Percentiles rank a stretch among this genome's conserved stretches.
Conservation (phyloP, 805 yeast species). For the Kodamaea laetipori region DNA sequence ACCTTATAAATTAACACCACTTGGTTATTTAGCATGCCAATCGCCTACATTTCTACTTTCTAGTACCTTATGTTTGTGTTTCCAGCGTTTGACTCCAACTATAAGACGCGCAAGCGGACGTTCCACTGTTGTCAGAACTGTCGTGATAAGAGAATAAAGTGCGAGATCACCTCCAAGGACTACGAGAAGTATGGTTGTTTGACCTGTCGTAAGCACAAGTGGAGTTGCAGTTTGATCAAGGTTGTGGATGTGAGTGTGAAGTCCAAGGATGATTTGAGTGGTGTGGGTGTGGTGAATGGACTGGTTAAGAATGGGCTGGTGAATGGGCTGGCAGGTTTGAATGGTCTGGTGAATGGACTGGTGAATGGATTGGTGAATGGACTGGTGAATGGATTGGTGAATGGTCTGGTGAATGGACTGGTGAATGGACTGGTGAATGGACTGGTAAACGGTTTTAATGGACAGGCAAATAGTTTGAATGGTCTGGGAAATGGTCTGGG, state of each 20-base stretch:
- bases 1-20: background rate
- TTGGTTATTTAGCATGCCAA: background rate
- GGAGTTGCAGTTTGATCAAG: conserved; percentile 20
- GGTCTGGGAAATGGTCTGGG: too few relatives aligned
- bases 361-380: too few relatives aligned
- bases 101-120: conserved; percentile 36
- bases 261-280: background rate
- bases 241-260: background rate
- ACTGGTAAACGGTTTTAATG: too few relatives aligned
- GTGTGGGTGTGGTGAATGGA: background rate
- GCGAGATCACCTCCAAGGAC: conserved; percentile 28
- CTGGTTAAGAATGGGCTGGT: too few relatives aligned
- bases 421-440: too few relatives aligned
- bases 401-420: too few relatives aligned
- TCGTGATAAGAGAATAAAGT: conserved; percentile 30
- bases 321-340: too few relatives aligned
- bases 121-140: conserved; percentile 37
- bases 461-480: too few relatives aligned
- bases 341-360: too few relatives aligned
- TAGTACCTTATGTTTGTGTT: conserved; percentile 33
- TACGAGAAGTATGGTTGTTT: conserved; percentile 32
- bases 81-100: conserved; percentile 38
- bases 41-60: background rate
- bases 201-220: conserved; percentile 27
- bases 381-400: too few relatives aligned